Evolutionary conservation across 495 filamentous ascomycete genomes (phyloP).

Genomic region (Aspergillus wentii): DNA sequence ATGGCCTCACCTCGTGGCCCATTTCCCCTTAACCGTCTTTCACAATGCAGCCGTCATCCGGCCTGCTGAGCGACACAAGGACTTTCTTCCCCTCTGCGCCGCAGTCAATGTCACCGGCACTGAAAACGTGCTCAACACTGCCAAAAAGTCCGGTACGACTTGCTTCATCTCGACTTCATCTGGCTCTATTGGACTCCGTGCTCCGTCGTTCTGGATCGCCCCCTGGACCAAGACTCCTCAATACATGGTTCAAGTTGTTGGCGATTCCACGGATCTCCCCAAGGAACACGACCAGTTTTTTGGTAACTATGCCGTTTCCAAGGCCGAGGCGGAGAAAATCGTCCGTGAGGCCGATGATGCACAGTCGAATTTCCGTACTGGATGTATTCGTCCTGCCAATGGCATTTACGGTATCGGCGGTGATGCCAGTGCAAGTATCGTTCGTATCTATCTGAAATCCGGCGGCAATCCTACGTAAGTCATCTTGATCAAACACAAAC

Average conservation of each 20-base stretch:
- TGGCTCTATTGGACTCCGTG: conserved; percentile 41
- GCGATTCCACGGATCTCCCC: conserved; percentile 42
- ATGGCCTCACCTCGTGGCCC: conserved; percentile 41
- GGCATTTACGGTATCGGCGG: conserved; percentile 55
- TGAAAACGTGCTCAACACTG: conserved; percentile 42
- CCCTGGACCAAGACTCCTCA: conserved; percentile 41
- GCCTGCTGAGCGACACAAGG: conserved; percentile 40
- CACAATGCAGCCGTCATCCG: conserved; percentile 53
- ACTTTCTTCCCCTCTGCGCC: conserved; percentile 38
- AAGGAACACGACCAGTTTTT: conserved; percentile 46
- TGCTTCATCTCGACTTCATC: conserved; percentile 54
- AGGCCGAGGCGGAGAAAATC: conserved; percentile 48
- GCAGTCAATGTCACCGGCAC: conserved; percentile 55
- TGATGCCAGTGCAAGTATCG: conserved; percentile 41
- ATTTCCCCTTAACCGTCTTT: conserved; percentile 50
- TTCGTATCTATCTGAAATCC: conserved; percentile 27
- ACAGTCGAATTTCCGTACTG: conserved; percentile 44
- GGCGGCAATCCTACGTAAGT: conserved; percentile 36
- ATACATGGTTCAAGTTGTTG: conserved; percentile 37
- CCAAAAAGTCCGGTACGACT: conserved; percentile 39
- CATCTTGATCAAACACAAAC: conserved; percentile 3
- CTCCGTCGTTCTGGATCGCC: conserved; percentile 41
- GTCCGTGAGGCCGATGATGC: conserved; percentile 42
- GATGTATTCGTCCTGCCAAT: conserved; percentile 52
- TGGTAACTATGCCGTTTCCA: conserved; percentile 51